Percentiles rank a stretch among this genome's conserved stretches.
These are phyloP conservation scores for Eurotiales sp. DNA, from an alignment of 2,329 filamentous ascomycete species.

Conservation along the genomic window DNA sequence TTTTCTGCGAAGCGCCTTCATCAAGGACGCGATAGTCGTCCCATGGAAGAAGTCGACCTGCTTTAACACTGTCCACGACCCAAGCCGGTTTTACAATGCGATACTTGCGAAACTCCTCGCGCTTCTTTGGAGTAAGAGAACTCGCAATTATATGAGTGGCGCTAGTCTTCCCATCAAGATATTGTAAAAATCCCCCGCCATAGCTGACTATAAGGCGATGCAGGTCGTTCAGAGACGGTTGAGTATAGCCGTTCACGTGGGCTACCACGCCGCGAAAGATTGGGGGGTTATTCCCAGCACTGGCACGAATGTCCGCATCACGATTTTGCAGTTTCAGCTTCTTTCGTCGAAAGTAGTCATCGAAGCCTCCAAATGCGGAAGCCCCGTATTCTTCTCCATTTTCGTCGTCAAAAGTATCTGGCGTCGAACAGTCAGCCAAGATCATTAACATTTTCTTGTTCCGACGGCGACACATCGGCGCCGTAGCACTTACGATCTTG, in stretches of 20 bases:
- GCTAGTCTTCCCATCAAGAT: slow-evolving; percentile 88
- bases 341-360: slow-evolving; percentile 90
- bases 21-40: slow-evolving; percentile 77
- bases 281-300: slow-evolving; percentile 65
- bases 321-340: slow-evolving; percentile 96
- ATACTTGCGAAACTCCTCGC: slow-evolving; percentile 80
- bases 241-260: slow-evolving; percentile 93
- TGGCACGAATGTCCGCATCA: slow-evolving; percentile 73
- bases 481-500: slow-evolving; percentile 51
- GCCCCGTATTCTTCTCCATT: slow-evolving; percentile 85
- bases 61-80: slow-evolving; percentile 84
- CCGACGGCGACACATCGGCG: too few species aligned
- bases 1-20: slow-evolving; percentile 76
- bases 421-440: too few species aligned
- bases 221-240: slow-evolving; percentile 84
- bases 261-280: slow-evolving; percentile 90
- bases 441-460: too few species aligned
- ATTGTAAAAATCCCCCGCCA: slow-evolving; percentile 93
- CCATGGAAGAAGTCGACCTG: slow-evolving; percentile 82
- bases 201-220: slow-evolving; percentile 84
- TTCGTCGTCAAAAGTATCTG: slow-evolving; percentile 72
- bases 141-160: slow-evolving; percentile 96
- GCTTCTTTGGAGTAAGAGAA: slow-evolving; percentile 85
- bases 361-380: slow-evolving; percentile 83
- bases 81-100: slow-evolving; percentile 92